Evolutionary conservation across 169 alveolate genomes (phyloP).

Genomic region (Cryptosporidium baileyi): DNA sequence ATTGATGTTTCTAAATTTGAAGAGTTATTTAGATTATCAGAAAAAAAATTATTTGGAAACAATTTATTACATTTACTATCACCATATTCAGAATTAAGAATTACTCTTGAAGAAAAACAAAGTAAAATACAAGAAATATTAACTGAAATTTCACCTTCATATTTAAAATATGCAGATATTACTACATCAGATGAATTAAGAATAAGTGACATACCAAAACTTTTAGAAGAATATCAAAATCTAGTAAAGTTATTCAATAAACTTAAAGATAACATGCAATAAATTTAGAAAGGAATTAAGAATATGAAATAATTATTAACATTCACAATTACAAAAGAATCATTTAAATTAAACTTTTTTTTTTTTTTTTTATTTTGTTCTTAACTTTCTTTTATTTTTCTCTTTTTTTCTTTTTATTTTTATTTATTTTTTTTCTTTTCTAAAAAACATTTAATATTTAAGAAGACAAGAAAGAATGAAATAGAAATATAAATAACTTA

Average conservation of each 20-base stretch:
- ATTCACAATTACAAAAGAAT: neutral
- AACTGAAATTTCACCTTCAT: neutral
- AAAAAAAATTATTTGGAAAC: slow-evolving; percentile 40
- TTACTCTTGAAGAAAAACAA: slow-evolving; percentile 14
- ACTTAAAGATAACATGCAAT: neutral
- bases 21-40: slow-evolving; percentile 1
- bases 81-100: slow-evolving; percentile 32
- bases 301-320: neutral
- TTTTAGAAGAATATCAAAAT: slow-evolving; percentile 15
- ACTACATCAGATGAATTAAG: neutral
- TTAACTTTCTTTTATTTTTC: too few relatives aligned
- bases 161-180: neutral
- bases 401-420: too few relatives aligned
- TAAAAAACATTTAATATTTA: too few relatives aligned
- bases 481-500: too few relatives aligned
- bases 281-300: too few relatives aligned
- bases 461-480: too few relatives aligned
- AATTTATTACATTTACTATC: neutral
- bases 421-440: too few relatives aligned
- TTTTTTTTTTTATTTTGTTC: too few relatives aligned
- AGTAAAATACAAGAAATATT: slow-evolving; percentile 1
- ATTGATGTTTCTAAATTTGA: slow-evolving; percentile 25
- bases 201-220: slow-evolving; percentile 32
- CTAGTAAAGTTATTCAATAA: neutral
- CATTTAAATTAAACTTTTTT: too few relatives aligned